Percentiles rank a stretch among this genome's conserved stretches.
Conservation (phyloP, 352 stramenopile genomes). For the Globisporangium recalcitrans region DNA sequence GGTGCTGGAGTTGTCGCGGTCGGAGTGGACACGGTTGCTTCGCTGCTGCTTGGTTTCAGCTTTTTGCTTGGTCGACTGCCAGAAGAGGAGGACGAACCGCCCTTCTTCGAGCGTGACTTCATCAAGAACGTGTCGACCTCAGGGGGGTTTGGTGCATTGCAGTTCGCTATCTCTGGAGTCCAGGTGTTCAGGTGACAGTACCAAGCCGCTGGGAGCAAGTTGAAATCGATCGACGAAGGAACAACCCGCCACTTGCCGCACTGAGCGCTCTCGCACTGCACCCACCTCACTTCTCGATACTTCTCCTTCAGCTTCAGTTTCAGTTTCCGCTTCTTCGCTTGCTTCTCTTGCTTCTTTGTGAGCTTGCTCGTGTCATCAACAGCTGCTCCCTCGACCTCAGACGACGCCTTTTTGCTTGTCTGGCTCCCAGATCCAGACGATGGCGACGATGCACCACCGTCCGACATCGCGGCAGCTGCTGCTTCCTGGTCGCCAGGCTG, state of each 20-base stretch:
- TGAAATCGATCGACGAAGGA: constrained; percentile 86
- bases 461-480: constrained; percentile 12
- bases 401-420: constrained; percentile 20
- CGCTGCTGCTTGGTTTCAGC: constrained; percentile 19
- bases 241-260: constrained; percentile 95
- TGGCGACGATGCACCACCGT: constrained; percentile 33
- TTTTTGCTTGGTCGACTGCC: constrained; percentile 49
- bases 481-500: constrained; percentile 1
- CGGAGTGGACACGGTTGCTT: background rate
- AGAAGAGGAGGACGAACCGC: constrained; percentile 13
- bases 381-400: constrained; percentile 4
- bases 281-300: constrained; percentile 88
- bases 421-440: constrained; percentile 28
- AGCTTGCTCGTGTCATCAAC: constrained; percentile 21
- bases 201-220: constrained; percentile 88
- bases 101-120: constrained; percentile 60
- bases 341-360: constrained; percentile 54
- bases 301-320: constrained; percentile 79
- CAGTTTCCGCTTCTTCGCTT: constrained; percentile 70
- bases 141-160: constrained; percentile 54
- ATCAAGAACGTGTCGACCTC: constrained; percentile 67
- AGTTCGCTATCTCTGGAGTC: constrained; percentile 65
- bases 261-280: constrained; percentile 91
- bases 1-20: background rate
- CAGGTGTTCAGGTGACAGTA: constrained; percentile 82